A percentile compares a stretch with the other conserved stretches of the same genome.
These are phyloP conservation scores for Lumnitzera littorea DNA, from an alignment of 345 rosid genomes.

Conservation along the genomic window DNA sequence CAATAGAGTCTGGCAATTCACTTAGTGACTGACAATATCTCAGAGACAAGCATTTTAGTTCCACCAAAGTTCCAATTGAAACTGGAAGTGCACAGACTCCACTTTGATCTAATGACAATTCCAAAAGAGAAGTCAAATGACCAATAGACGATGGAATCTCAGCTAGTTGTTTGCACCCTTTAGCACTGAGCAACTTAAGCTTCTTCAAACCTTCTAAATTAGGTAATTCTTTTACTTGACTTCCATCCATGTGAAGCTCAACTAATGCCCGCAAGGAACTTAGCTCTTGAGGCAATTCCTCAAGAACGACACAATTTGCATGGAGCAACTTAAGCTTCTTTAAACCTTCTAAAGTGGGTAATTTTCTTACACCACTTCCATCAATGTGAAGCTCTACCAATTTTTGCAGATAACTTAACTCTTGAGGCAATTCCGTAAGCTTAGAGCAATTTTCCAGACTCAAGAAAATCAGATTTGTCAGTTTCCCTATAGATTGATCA, in stretches of 20 bases:
- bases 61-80: neutral
- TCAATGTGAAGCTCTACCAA: conserved; percentile 4
- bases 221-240: neutral
- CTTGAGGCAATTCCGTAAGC: accelerated
- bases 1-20: neutral
- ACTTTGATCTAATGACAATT: neutral
- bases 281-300: neutral
- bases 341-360: neutral
- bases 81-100: neutral
- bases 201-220: neutral
- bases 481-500: neutral
- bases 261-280: neutral
- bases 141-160: neutral
- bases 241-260: conserved; percentile 4
- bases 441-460: neutral
- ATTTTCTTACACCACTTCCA: neutral
- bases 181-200: neutral
- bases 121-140: neutral
- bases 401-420: neutral
- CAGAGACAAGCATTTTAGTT: neutral
- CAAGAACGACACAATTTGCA: accelerated
- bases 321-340: too few species aligned
- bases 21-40: neutral
- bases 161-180: neutral
- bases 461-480: neutral